phyloP scores from a whole-genome alignment of 2,329 filamentous ascomycete genomes.

The Ophiostoma sp. region DNA sequence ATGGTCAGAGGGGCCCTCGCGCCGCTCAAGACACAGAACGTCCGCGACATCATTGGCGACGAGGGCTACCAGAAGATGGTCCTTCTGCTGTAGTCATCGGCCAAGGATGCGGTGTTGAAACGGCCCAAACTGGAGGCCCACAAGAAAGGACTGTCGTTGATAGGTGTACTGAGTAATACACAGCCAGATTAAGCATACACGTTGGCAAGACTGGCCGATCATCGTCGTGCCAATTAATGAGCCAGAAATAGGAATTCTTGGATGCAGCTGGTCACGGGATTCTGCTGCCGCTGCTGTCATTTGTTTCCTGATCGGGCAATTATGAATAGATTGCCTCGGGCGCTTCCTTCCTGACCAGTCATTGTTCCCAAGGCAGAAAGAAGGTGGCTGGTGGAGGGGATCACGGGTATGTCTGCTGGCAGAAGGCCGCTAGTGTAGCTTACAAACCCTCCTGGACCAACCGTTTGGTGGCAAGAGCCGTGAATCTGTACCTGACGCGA shows the following conservation, averaged over 20 bases:
- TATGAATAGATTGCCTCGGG: neutral
- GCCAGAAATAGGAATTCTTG: no score
- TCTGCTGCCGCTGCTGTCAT: neutral
- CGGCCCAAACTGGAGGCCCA: neutral
- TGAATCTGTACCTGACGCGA: constrained; percentile 9
- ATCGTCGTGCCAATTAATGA: neutral
- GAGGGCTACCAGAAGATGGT: neutral
- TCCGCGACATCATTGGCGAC: neutral
- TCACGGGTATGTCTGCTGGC: constrained; percentile 10
- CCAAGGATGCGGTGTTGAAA: neutral
- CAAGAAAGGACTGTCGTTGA: neutral
- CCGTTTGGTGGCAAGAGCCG: constrained; percentile 4
- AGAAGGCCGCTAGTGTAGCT: constrained; percentile 7
- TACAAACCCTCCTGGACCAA: constrained; percentile 12
- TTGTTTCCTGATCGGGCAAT: neutral
- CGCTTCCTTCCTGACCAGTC: neutral
- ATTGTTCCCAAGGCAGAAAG: neutral
- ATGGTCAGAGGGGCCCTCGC: neutral
- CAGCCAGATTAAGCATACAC: neutral
- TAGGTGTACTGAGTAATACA: neutral
- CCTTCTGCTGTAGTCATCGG: neutral
- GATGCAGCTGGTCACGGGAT: neutral
- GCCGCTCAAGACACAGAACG: neutral
- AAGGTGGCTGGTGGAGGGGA: constrained; percentile 18
- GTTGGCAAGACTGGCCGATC: neutral